Percentiles rank a stretch among this genome's conserved stretches.
Evolutionary conservation across 805 yeast species (phyloP).

Genomic region (Metschnikowia vanudenii): DNA sequence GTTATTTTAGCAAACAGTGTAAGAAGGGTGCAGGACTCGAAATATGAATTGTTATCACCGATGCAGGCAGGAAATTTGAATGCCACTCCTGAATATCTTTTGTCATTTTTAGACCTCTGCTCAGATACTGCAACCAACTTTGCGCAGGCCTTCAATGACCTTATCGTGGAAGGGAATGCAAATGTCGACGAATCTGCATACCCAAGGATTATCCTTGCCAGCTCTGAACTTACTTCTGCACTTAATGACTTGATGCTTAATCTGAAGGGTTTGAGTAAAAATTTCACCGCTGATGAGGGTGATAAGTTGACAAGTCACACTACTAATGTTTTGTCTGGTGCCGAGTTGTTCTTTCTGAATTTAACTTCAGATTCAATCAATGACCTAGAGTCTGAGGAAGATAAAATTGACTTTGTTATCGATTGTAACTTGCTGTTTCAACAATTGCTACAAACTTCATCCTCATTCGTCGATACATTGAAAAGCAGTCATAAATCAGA

Average conservation of each 20-base stretch:
- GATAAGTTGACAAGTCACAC: slow-evolving; percentile 50
- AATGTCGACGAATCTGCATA: slow-evolving; percentile 51
- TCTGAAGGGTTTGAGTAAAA: slow-evolving; percentile 65
- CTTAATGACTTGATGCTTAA: slow-evolving; percentile 62
- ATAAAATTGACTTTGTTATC: slow-evolving; percentile 73
- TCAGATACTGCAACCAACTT: slow-evolving; percentile 75
- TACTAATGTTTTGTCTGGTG: slow-evolving; percentile 55
- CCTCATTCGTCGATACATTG: slow-evolving; percentile 54
- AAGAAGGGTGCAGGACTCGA: slow-evolving; percentile 68
- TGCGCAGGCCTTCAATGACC: slow-evolving; percentile 71
- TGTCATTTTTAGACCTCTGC: slow-evolving; percentile 68
- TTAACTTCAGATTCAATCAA: slow-evolving; percentile 53
- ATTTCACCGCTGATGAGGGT: slow-evolving; percentile 52
- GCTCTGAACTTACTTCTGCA: slow-evolving; percentile 61
- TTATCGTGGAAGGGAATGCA: slow-evolving; percentile 71
- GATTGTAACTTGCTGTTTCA: slow-evolving; percentile 74
- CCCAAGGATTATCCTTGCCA: slow-evolving; percentile 57
- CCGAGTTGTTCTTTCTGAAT: slow-evolving; percentile 60
- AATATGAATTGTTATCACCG: slow-evolving; percentile 70
- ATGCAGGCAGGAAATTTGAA: slow-evolving; percentile 80
- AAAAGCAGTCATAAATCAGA: slow-evolving; percentile 30
- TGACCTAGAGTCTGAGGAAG: slow-evolving; percentile 54
- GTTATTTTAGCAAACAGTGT: slow-evolving; percentile 68
- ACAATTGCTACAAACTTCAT: slow-evolving; percentile 59
- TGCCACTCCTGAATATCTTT: slow-evolving; percentile 66